These are phyloP conservation scores for Lachnum nothofagi DNA, from an alignment of 2,329 filamentous ascomycete species.

Conservation along the genomic window DNA sequence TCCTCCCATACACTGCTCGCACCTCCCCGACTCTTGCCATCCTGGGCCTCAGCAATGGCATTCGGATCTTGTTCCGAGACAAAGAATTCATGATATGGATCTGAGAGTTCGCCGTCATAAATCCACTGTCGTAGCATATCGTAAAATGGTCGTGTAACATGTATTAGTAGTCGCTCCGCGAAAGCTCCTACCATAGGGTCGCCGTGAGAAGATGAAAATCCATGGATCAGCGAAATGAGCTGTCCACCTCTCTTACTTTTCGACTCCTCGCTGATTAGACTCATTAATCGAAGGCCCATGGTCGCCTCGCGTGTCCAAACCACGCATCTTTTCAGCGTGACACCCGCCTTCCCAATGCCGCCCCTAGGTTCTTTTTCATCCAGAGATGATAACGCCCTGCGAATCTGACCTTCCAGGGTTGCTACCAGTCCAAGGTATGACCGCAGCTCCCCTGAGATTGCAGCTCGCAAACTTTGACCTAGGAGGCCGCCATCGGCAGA, in stretches of 20 bases:
- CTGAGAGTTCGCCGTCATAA: slow-evolving; percentile 95
- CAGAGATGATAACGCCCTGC: slow-evolving; percentile 71
- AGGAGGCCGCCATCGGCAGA: slow-evolving; percentile 78
- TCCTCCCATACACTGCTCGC: slow-evolving; percentile 96
- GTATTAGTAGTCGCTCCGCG: slow-evolving; percentile 78
- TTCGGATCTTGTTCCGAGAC: slow-evolving; percentile 72
- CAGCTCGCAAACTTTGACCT: slow-evolving; percentile 83
- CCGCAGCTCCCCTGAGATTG: slow-evolving; percentile 76
- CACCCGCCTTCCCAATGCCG: slow-evolving; percentile 77
- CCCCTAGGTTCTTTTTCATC: slow-evolving; percentile 61
- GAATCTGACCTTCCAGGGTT: slow-evolving; percentile 86
- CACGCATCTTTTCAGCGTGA: slow-evolving; percentile 90
- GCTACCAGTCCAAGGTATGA: slow-evolving; percentile 88
- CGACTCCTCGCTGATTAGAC: slow-evolving; percentile 86
- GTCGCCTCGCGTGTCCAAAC: slow-evolving; percentile 97
- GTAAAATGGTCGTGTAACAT: slow-evolving; percentile 92
- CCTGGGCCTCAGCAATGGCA: slow-evolving; percentile 39
- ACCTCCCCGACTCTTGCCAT: slow-evolving; percentile 50
- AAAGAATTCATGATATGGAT: slow-evolving; percentile 94
- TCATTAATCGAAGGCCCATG: slow-evolving; percentile 90
- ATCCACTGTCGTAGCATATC: slow-evolving; percentile 96
- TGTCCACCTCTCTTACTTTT: slow-evolving; percentile 81
- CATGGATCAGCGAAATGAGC: slow-evolving; percentile 87
- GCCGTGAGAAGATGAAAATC: slow-evolving; percentile 86
- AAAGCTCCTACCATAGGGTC: slow-evolving; percentile 92